phyloP scores from a whole-genome alignment of 768 basidiomycete species.

The Lentinula sp. region DNA sequence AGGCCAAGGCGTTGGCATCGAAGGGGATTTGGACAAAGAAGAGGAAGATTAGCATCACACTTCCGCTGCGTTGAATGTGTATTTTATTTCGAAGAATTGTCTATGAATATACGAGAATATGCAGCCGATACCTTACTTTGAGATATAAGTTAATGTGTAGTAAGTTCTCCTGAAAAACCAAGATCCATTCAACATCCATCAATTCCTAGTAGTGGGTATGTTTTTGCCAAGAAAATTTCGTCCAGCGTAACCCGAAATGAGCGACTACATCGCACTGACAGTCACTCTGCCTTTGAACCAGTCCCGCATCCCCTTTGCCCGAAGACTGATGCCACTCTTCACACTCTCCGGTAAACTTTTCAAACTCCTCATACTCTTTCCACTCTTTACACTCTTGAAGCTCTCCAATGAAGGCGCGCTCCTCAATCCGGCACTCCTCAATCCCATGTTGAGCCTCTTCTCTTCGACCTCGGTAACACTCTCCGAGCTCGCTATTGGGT shows the following conservation, averaged over 20 bases:
- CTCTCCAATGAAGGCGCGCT: constrained; percentile 40
- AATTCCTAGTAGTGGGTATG: not conserved
- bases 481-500: not conserved
- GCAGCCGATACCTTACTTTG: not conserved
- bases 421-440: constrained; percentile 17
- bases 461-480: not conserved
- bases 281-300: constrained; percentile 11
- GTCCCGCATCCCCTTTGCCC: constrained; percentile 10
- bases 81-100: not conserved
- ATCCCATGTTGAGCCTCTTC: not conserved
- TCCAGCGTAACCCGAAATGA: not conserved
- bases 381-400: constrained; percentile 34
- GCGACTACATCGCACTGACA: constrained; percentile 1
- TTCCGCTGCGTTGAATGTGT: not conserved
- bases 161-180: not conserved
- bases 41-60: constrained; percentile 38
- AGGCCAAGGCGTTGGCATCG: constrained; percentile 60
- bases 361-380: constrained; percentile 35
- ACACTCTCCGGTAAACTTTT: constrained; percentile 22
- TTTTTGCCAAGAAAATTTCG: constrained; percentile 3
- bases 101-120: not conserved
- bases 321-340: constrained; percentile 8
- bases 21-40: constrained; percentile 68
- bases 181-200: not conserved
- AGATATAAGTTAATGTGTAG: not conserved